Conservation (phyloP, 2,329 filamentous ascomycete species). For the Fusarium nisikadoi region DNA sequence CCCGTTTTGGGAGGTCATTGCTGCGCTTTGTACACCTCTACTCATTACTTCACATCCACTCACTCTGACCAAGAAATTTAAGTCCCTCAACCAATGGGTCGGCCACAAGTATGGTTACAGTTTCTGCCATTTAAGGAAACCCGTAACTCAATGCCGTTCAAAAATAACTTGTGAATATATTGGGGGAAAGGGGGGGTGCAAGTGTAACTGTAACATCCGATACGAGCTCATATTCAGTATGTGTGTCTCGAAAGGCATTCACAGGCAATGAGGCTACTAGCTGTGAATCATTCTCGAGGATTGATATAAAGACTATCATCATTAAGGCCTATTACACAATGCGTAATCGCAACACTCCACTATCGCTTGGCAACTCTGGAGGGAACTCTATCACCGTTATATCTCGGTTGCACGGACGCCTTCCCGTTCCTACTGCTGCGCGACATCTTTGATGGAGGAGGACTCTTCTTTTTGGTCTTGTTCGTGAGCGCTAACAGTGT, state of each 20-base stretch:
- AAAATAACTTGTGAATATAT: not conserved
- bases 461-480: slow-evolving; percentile 46
- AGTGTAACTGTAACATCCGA: not conserved
- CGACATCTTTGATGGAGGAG: slow-evolving; percentile 33
- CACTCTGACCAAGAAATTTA: not conserved
- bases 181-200: too few species aligned
- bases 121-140: not conserved
- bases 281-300: not conserved
- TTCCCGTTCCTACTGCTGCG: slow-evolving; percentile 42
- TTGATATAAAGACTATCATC: slow-evolving; percentile 13
- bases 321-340: slow-evolving; percentile 6
- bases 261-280: not conserved
- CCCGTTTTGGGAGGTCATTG: not conserved
- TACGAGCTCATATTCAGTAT: not conserved
- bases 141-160: not conserved
- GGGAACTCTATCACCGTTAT: slow-evolving; percentile 51
- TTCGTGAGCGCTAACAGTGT: slow-evolving; percentile 51
- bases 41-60: not conserved
- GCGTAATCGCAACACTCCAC: not conserved
- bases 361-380: slow-evolving; percentile 48
- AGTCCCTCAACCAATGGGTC: not conserved
- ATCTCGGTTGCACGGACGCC: slow-evolving; percentile 44
- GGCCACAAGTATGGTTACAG: not conserved
- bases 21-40: not conserved
- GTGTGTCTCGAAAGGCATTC: not conserved